These are phyloP conservation scores for Cyclanthera cordifolia DNA, from an alignment of 306 rosid genomes.

Conservation along the genomic window DNA sequence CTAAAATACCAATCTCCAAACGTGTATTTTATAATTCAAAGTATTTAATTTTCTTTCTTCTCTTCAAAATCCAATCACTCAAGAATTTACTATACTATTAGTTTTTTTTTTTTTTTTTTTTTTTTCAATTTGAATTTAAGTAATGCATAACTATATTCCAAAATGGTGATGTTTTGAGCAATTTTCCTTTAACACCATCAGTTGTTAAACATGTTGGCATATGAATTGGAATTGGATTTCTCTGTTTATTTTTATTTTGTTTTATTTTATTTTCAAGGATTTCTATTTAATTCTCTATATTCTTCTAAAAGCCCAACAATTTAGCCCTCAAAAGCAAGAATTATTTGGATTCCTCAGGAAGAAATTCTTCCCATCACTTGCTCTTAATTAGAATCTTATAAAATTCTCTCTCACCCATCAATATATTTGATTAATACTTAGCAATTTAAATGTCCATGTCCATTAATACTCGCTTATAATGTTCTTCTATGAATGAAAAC, in stretches of 20 bases:
- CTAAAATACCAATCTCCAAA: too few species aligned
- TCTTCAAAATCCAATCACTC: too few species aligned
- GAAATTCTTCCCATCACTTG: neutral
- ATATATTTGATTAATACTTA: neutral
- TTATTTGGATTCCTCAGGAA: neutral
- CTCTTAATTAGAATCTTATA: neutral
- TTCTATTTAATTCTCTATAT: conserved; percentile 1
- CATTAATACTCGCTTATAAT: too few species aligned
- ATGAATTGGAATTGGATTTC: neutral
- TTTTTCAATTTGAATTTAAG: too few species aligned
- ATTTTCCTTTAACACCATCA: neutral
- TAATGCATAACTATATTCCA: neutral
- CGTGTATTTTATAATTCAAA: too few species aligned
- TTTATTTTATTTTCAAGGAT: too few species aligned
- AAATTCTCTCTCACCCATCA: neutral
- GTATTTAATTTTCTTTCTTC: too few species aligned
- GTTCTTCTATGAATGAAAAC: too few species aligned
- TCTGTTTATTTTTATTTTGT: too few species aligned
- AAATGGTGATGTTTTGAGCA: neutral
- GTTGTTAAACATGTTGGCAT: conserved; percentile 5
- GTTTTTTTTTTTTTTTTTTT: too few species aligned
- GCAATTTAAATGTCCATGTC: neutral
- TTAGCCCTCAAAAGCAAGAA: neutral
- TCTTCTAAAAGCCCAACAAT: neutral
- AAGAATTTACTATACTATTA: too few species aligned